A percentile compares a stretch with the other conserved stretches of the same genome.
phyloP scores from a whole-genome alignment of 306 rosid genomes.

The Trifolium fragiferum region DNA sequence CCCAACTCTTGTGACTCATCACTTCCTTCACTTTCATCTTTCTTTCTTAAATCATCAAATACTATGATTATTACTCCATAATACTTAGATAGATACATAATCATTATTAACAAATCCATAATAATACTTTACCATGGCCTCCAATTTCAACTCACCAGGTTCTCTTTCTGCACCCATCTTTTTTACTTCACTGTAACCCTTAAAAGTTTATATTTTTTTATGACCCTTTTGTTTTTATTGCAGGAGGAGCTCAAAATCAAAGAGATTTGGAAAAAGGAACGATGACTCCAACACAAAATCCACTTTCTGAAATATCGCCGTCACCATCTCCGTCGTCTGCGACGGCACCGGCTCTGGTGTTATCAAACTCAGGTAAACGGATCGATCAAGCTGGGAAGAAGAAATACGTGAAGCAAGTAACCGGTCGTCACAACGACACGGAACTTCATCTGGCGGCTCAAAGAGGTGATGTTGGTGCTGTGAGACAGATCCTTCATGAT shows the following conservation, averaged over 20 bases:
- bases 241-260: slow-evolving; percentile 56
- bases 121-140: slow-evolving; percentile 34
- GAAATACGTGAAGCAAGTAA: slow-evolving; percentile 98
- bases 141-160: slow-evolving; percentile 46
- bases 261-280: slow-evolving; percentile 52
- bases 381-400: slow-evolving; percentile 96
- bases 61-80: neutral
- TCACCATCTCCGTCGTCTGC: slow-evolving; percentile 85
- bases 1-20: neutral
- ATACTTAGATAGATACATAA: neutral
- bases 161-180: neutral
- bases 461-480: slow-evolving; percentile 87
- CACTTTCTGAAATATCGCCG: slow-evolving; percentile 56
- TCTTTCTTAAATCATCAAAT: neutral
- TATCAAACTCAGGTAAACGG: slow-evolving; percentile 94
- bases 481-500: slow-evolving; percentile 78
- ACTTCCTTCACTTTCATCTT: slow-evolving; percentile 24
- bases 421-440: slow-evolving; percentile 95
- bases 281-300: slow-evolving; percentile 50
- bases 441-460: slow-evolving; percentile 98
- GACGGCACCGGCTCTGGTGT: slow-evolving; percentile 88
- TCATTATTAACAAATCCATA: no score
- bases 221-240: slow-evolving; percentile 29
- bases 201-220: slow-evolving; percentile 26
- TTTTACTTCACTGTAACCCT: neutral